These are phyloP conservation scores for Pelargonium fulgidum DNA, from an alignment of 441 rosid species.

Conservation along the genomic window DNA sequence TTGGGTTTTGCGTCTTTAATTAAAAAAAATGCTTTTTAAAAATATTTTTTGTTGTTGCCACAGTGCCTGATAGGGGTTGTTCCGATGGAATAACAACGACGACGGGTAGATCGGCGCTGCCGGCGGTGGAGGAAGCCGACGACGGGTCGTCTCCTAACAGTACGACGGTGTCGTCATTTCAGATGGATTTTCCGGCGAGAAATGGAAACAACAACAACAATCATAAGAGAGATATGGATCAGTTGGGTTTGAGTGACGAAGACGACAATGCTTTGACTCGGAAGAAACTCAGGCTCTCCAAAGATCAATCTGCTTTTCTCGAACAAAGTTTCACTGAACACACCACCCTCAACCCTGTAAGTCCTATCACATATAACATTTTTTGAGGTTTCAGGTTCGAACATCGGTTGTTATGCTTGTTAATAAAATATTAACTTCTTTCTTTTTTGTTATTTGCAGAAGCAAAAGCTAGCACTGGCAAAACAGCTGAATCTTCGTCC, in stretches of 20 bases:
- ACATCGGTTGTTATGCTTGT: not conserved
- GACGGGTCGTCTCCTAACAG: slow-evolving; percentile 59
- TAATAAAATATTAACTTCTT: not conserved
- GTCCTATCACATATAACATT: slow-evolving; percentile 14
- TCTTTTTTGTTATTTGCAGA: slow-evolving; percentile 31
- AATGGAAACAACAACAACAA: slow-evolving; percentile 36
- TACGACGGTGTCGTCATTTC: slow-evolving; percentile 58
- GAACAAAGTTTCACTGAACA: slow-evolving; percentile 95
- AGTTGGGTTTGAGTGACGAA: slow-evolving; percentile 65
- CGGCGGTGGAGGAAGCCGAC: slow-evolving; percentile 40
- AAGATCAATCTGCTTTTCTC: slow-evolving; percentile 86
- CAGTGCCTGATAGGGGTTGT: no score
- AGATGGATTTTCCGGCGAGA: slow-evolving; percentile 59
- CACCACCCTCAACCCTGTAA: slow-evolving; percentile 85
- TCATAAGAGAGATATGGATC: slow-evolving; percentile 52
- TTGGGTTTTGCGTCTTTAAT: not conserved
- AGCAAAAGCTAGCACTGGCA: slow-evolving; percentile 79
- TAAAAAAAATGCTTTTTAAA: not conserved
- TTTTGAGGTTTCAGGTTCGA: not conserved
- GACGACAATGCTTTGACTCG: slow-evolving; percentile 72
- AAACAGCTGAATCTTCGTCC: slow-evolving; percentile 91
- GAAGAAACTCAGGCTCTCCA: slow-evolving; percentile 88
- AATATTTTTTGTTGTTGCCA: not conserved
- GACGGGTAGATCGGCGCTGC: slow-evolving; percentile 1
- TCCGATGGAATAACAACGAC: no score